Evolutionary conservation across 768 basidiomycete species (phyloP), one percentile per base, ranked within the genome.

Genomic region (Pholiota conissans): DNA sequence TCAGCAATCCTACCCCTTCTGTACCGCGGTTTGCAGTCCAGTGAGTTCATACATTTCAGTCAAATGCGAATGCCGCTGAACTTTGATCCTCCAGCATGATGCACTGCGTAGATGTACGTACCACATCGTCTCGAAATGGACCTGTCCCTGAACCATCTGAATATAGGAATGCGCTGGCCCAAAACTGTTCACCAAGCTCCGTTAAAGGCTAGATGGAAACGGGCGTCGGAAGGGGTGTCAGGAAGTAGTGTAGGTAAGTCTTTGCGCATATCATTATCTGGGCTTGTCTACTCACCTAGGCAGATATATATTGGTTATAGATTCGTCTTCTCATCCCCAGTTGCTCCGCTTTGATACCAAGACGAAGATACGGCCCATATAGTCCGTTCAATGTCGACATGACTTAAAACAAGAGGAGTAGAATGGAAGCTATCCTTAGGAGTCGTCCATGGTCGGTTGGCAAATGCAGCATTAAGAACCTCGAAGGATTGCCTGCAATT

Each of bases 81-180:
- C 46, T 67, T 52, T 65, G 39, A 26, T 30, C 20, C 29, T 26
- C 14, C 65, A 91, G 88, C 75, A 83, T 93, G 86, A 95, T 95
- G 91, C 94, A 95, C 78, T 95, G 92, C 67, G 90, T 87, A 54
- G 91, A 95, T 64, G 91, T 93, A 76, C 56, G 89, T 78, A 40
- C 27, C 54, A 16, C 30, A 26, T 32, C 42, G 10, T 16, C 6
- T 28, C 39, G 4, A 8, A 16, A 5, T 18, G 35, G 26, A 22
- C 8, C 11, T 28, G 30, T 16, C 26, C 37, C 50, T 47, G 3
- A 29, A n/a, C 20, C 39, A 47, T 27, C 63, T n/a, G 30, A 26
- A 29, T 28, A 14, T 53, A 81, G 77, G 76, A 77, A 37, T 78
- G 74, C 56, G 83, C 85, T 60, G 92, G 85, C 56, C 91, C 93